Evolutionary conservation across 2,329 filamentous ascomycete genomes (phyloP), one percentile per base, ranked within the genome.

Genomic region (Albifimbria verrucaria): DNA sequence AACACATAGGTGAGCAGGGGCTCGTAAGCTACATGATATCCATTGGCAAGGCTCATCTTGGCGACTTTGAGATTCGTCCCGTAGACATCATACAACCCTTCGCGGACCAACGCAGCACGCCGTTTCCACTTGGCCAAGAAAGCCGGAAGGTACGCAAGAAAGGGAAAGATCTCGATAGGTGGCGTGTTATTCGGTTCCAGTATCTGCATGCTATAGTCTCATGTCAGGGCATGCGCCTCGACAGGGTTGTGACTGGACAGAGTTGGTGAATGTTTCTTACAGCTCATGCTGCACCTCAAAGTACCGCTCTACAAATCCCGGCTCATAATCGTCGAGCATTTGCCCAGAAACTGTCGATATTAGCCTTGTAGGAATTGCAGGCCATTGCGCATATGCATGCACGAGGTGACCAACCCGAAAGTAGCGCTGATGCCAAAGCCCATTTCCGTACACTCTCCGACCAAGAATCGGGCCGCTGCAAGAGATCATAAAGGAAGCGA

Each of bases 121-220:
- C 15, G 25, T 20, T 48, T 48, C 46, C 46, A 48, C 46, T 48
- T 36, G 25, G 46, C 46, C 15, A 48, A 20, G 11, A 32, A 48
- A 7, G 46, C 32, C 25, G 46, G 46, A 5, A 48, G 17, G 26
- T 48, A 48, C 4, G 25, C 18, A 3, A 48, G 18, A 26, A 48
- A 32, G 2, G 46, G 46, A 26, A 48, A 48, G 4, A 39, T 48
- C 7, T 48, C 46, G 25, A 48, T 48, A 36, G 25, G 46, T 21
- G 46, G 46, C 18, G 25, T 36, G n/a, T 48, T 48, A 26, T 28
- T 28, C n/a, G 46, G 46, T 17, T 48, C 46, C 11, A 48, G 24
- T 10, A 48, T 25, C 9, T 32, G 3, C 46, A 48, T 20, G n/a
- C 46, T 48, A 21, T 48, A 10, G 21, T 25, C 11, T 10, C 2